Evolutionary conservation across 768 basidiomycete species (phyloP).

Genomic region (Lactarius hatsudake): DNA sequence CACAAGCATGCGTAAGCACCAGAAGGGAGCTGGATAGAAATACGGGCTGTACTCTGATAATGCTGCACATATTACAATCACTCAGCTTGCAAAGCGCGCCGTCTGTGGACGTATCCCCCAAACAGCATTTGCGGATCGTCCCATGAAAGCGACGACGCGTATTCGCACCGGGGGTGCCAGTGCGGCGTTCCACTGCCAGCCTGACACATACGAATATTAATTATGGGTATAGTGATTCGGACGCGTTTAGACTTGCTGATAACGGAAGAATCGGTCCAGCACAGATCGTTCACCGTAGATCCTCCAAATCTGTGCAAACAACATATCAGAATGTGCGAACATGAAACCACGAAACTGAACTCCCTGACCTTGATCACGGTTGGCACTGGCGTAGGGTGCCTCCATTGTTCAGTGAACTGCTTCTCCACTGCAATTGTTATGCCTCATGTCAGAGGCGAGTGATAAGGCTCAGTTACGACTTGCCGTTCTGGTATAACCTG

Average conservation of each 20-base stretch:
- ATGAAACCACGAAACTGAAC: background rate
- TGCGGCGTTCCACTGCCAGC: conserved; percentile 25
- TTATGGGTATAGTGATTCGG: background rate
- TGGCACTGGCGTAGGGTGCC: conserved; percentile 26
- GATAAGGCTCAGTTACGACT: background rate
- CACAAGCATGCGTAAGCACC: background rate
- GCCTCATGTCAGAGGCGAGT: background rate
- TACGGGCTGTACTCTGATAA: conserved; percentile 24
- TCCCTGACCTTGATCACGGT: conserved; percentile 22
- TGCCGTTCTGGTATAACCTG: conserved; percentile 20
- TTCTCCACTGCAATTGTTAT: conserved; percentile 21
- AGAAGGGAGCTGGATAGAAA: no score
- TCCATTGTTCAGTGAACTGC: conserved; percentile 29
- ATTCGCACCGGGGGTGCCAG: conserved; percentile 19
- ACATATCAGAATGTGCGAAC: conserved; percentile 1
- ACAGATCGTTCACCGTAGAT: conserved; percentile 22
- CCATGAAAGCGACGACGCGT: conserved; percentile 33
- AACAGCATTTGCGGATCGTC: conserved; percentile 28
- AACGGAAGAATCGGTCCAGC: conserved; percentile 26
- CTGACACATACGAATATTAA: conserved; percentile 8
- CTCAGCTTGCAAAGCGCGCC: conserved; percentile 21
- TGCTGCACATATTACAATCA: conserved; percentile 30
- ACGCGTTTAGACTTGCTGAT: conserved; percentile 24
- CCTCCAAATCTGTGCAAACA: conserved; percentile 29
- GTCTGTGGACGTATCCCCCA: conserved; percentile 28